A percentile compares a stretch with the other conserved stretches of the same genome.
Evolutionary conservation across 331 rosid species (phyloP).

Genomic region (Acacia concinna): DNA sequence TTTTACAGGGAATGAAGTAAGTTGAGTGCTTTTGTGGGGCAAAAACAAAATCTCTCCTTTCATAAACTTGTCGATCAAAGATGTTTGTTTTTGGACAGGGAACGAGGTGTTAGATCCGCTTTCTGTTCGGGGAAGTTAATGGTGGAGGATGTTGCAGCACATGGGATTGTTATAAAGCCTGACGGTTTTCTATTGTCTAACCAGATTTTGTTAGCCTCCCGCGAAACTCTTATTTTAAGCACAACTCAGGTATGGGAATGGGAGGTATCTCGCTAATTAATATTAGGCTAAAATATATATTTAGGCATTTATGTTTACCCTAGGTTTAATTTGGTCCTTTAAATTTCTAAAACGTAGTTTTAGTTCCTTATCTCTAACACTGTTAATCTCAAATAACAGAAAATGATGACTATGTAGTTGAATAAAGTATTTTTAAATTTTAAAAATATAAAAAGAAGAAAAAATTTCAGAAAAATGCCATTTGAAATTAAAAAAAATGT

Average conservation of each 20-base stretch:
- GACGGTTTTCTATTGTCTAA: slow-evolving; percentile 16
- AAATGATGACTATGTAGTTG: too few species aligned
- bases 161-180: slow-evolving; percentile 30
- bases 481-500: too few species aligned
- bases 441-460: too few species aligned
- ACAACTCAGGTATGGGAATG: neutral
- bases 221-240: slow-evolving; percentile 34
- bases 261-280: too few species aligned
- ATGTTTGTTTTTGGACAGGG: neutral
- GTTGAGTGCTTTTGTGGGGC: neutral
- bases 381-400: too few species aligned
- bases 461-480: too few species aligned
- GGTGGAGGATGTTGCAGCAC: slow-evolving; percentile 45
- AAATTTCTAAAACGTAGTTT: too few species aligned
- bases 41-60: neutral
- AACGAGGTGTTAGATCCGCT: neutral
- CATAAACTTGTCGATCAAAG: neutral
- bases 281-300: too few species aligned
- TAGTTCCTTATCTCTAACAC: too few species aligned
- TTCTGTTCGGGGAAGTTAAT: slow-evolving; percentile 8
- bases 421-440: too few species aligned
- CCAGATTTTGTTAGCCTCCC: slow-evolving; percentile 4
- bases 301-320: too few species aligned
- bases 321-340: too few species aligned
- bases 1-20: slow-evolving; percentile 5